A percentile compares a stretch with the other conserved stretches of the same genome.
Evolutionary conservation across 805 yeast species (phyloP).

Genomic region (Candida manassasensis): DNA sequence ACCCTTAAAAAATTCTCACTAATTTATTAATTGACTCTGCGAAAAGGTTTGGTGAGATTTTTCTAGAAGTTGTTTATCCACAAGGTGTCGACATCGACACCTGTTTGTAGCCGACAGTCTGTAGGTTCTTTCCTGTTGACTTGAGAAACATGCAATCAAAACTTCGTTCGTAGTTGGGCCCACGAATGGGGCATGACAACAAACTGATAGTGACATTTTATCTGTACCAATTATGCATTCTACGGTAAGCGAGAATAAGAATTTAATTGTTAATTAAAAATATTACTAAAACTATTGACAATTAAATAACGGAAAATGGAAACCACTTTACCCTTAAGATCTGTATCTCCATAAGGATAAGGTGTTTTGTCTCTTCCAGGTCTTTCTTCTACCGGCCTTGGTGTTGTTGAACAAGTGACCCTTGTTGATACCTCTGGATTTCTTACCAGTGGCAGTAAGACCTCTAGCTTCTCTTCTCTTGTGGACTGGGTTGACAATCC

Average conservation of each 20-base stretch:
- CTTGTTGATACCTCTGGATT: slow-evolving; percentile 99
- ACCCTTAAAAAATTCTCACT: slow-evolving; percentile 1
- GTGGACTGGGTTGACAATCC: slow-evolving; percentile 99
- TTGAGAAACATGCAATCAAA: no score
- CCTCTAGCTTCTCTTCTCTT: slow-evolving; percentile 99
- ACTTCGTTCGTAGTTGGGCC: no score
- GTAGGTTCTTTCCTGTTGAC: no score
- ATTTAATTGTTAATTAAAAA: slow-evolving; percentile 4
- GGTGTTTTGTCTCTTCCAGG: slow-evolving; percentile 99
- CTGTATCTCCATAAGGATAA: slow-evolving; percentile 99
- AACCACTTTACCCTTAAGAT: slow-evolving; percentile 43
- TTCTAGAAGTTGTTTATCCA: no score
- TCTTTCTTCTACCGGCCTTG: slow-evolving; percentile 97
- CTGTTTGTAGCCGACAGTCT: no score
- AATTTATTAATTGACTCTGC: slow-evolving; percentile 1
- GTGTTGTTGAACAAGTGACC: slow-evolving; percentile 99
- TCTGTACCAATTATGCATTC: no score
- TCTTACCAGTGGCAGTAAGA: slow-evolving; percentile 96
- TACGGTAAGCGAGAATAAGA: no score
- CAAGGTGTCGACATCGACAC: no score
- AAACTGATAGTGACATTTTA: no score
- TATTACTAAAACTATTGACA: slow-evolving; percentile 3
- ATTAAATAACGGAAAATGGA: background rate
- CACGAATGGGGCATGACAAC: no score
- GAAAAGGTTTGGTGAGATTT: no score